Evolutionary conservation across 2,329 filamentous ascomycete species (phyloP).

Genomic region (Epichloe typhina): DNA sequence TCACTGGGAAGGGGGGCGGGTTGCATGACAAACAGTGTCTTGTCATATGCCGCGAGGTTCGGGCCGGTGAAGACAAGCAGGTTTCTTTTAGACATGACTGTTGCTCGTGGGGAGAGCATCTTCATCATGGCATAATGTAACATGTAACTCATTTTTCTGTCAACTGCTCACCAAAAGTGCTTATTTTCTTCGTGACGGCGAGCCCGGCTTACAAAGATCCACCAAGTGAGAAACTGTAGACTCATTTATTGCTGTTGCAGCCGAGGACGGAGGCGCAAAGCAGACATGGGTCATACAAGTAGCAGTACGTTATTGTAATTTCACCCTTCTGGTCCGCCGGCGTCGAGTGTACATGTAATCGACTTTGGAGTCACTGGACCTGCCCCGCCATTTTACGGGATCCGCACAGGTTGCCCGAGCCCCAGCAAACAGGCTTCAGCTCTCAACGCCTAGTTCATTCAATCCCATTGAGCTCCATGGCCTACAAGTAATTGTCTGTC

Average conservation of each 20-base stretch:
- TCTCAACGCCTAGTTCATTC: too few species aligned
- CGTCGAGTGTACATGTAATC: too few species aligned
- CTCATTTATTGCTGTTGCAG: too few species aligned
- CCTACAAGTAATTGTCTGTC: not conserved
- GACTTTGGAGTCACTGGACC: too few species aligned
- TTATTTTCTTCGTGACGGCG: not conserved
- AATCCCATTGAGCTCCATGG: too few species aligned
- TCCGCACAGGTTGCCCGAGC: too few species aligned
- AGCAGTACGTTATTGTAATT: too few species aligned
- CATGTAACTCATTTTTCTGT: not conserved
- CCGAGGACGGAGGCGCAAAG: too few species aligned
- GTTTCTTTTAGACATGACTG: not conserved
- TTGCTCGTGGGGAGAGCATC: not conserved
- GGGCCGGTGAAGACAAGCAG: not conserved
- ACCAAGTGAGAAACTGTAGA: not conserved
- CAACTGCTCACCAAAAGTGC: not conserved
- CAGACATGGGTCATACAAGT: too few species aligned
- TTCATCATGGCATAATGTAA: slow-evolving; percentile 1
- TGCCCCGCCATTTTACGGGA: too few species aligned
- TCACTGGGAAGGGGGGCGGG: not conserved
- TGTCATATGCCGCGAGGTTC: not conserved
- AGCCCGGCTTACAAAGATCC: not conserved
- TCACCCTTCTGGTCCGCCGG: too few species aligned
- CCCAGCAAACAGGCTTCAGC: too few species aligned
- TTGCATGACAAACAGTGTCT: not conserved